phyloP scores from a whole-genome alignment of 2,329 filamentous ascomycete species.

The Penicillium glabrum region DNA sequence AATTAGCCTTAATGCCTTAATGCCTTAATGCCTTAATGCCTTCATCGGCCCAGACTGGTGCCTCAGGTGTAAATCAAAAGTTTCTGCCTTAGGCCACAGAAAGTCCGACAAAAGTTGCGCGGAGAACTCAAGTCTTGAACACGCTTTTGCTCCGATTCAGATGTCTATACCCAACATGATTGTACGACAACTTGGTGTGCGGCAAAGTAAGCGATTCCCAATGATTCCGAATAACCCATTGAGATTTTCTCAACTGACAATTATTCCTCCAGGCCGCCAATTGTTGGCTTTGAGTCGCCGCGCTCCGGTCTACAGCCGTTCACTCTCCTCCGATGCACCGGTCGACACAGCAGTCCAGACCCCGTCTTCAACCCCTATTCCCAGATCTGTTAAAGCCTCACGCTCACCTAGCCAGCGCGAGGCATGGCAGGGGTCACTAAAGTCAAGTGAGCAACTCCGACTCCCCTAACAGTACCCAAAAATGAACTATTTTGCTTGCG shows the following conservation, averaged over 20 bases:
- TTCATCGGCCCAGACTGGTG: not conserved
- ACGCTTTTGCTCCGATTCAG: slow-evolving; percentile 13
- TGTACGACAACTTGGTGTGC: slow-evolving; percentile 40
- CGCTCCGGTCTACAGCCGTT: slow-evolving; percentile 32
- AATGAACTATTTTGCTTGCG: not conserved
- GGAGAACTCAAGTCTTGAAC: slow-evolving; percentile 23
- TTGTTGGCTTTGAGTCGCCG: slow-evolving; percentile 34
- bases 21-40: not conserved
- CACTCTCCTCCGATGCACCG: slow-evolving; percentile 33
- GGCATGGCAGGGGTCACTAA: slow-evolving; percentile 14
- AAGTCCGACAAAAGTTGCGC: slow-evolving; percentile 39
- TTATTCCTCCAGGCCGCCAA: slow-evolving; percentile 34
- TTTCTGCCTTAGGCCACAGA: slow-evolving; percentile 29
- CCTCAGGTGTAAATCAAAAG: not conserved
- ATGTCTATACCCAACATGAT: slow-evolving; percentile 37
- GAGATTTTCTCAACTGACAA: slow-evolving; percentile 2
- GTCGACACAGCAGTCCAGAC: slow-evolving; percentile 26
- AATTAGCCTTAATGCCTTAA: not conserved
- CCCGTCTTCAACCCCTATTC: not conserved
- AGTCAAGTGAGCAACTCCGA: slow-evolving; percentile 2
- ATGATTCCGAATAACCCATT: not conserved
- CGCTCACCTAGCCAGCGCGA: not conserved
- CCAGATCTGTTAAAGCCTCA: slow-evolving; percentile 7
- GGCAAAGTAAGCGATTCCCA: slow-evolving; percentile 37
- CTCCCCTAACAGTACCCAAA: not conserved